Evolutionary conservation across 2,329 filamentous ascomycete genomes (phyloP).

Genomic region (Fusarium keratoplasticum): DNA sequence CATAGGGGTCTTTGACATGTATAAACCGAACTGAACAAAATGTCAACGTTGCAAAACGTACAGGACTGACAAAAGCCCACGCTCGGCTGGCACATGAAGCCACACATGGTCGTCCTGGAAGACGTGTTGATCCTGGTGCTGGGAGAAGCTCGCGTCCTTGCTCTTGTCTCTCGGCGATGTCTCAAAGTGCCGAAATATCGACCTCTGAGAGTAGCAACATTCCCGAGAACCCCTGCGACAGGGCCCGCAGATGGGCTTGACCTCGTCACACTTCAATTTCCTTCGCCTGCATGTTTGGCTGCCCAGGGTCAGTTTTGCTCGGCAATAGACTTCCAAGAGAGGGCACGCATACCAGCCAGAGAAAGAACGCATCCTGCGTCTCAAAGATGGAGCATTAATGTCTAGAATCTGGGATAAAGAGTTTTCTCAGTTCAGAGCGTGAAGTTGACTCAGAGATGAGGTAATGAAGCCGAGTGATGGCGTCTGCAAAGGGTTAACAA

Average conservation of each 20-base stretch:
- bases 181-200: conserved; percentile 33
- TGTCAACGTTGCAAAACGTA: neutral
- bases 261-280: conserved; percentile 45
- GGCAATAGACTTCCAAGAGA: neutral
- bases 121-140: neutral
- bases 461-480: neutral
- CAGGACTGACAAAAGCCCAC: neutral
- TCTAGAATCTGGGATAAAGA: neutral
- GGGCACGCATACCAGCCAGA: conserved; percentile 31
- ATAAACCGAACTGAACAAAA: conserved; percentile 19
- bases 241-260: conserved; percentile 34
- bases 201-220: conserved; percentile 31
- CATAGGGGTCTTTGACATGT: conserved; percentile 19
- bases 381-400: neutral
- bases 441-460: neutral
- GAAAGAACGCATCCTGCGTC: conserved; percentile 37
- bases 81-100: conserved; percentile 27
- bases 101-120: conserved; percentile 32
- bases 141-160: neutral
- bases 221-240: conserved; percentile 30
- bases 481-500: neutral
- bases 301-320: neutral
- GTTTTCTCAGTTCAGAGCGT: neutral
- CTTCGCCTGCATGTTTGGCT: conserved; percentile 39
- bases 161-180: neutral